Percentiles rank a stretch among this genome's conserved stretches.
phyloP scores from a whole-genome alignment of 1,284 basidiomycete genomes.

The Lentinus polychrous region DNA sequence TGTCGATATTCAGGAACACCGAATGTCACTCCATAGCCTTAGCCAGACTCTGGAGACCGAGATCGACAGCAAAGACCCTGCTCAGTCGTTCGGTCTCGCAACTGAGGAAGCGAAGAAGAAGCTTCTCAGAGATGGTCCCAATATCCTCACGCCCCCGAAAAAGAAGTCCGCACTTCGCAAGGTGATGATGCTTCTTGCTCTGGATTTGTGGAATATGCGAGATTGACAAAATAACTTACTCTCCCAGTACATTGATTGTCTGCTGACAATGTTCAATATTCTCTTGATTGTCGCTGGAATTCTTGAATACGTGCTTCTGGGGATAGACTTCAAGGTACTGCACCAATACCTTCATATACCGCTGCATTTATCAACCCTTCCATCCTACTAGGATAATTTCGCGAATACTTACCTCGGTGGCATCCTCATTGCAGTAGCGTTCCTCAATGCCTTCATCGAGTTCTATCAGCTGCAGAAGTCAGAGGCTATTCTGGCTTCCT shows the following conservation, averaged over 20 bases:
- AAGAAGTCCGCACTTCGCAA: conserved; percentile 60
- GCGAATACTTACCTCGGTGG: conserved; percentile 63
- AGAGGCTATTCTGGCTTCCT: conserved; percentile 63
- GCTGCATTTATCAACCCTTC: not conserved
- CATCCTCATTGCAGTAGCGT: conserved; percentile 62
- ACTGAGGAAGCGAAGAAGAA: conserved; percentile 46
- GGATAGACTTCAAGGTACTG: conserved; percentile 55
- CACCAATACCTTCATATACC: not conserved
- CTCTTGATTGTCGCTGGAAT: conserved; percentile 57
- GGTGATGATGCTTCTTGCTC: conserved; percentile 29
- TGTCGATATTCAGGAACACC: conserved; percentile 53
- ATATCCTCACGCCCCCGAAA: conserved; percentile 60
- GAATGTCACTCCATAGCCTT: conserved; percentile 35
- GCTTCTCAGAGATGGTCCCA: conserved; percentile 47
- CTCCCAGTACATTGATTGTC: conserved; percentile 51
- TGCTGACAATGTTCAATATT: conserved; percentile 63
- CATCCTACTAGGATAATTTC: conserved; percentile 43
- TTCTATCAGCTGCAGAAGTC: conserved; percentile 69
- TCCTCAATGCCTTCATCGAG: conserved; percentile 64
- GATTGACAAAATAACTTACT: conserved; percentile 6
- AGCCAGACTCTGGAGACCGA: conserved; percentile 37
- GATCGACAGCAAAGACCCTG: conserved; percentile 48
- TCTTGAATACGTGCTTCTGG: conserved; percentile 58
- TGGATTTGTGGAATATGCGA: not conserved
- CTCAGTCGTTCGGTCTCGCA: conserved; percentile 44